Conservation (phyloP, 352 stramenopile genomes). For the Phytophthora sojae region DNA sequence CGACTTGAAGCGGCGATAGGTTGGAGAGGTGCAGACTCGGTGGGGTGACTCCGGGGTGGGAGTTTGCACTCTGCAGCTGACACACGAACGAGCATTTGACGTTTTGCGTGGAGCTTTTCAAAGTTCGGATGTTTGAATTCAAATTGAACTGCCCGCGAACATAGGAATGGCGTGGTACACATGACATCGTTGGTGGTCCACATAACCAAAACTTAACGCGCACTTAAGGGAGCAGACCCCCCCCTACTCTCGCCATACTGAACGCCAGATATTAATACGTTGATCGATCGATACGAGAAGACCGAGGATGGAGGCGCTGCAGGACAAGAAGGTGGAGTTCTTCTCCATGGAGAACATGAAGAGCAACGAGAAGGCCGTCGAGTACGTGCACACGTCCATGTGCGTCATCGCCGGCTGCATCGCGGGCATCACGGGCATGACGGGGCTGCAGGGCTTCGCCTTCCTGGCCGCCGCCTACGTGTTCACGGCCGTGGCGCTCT, state of each 20-base stretch:
- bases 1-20: background rate
- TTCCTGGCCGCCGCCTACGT: slow-evolving; percentile 77
- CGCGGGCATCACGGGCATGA: slow-evolving; percentile 82
- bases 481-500: slow-evolving; percentile 68
- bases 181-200: background rate
- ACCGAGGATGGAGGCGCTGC: slow-evolving; percentile 60
- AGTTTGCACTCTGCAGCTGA: slow-evolving; percentile 37
- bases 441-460: slow-evolving; percentile 74
- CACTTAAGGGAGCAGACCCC: background rate
- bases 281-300: background rate
- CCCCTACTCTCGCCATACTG: slow-evolving; percentile 3
- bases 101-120: slow-evolving; percentile 1
- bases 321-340: slow-evolving; percentile 84
- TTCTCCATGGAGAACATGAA: slow-evolving; percentile 91
- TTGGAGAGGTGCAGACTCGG: slow-evolving; percentile 1
- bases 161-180: background rate
- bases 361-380: slow-evolving; percentile 79
- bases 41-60: slow-evolving; percentile 19
- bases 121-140: slow-evolving; percentile 47
- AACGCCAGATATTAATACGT: background rate
- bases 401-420: slow-evolving; percentile 85
- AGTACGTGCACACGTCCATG: slow-evolving; percentile 88
- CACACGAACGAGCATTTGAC: background rate
- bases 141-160: slow-evolving; percentile 16
- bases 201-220: background rate